A percentile compares a stretch with the other conserved stretches of the same genome.
Conservation (phyloP, 495 filamentous ascomycete genomes). For the Glutinoglossum americanum region DNA sequence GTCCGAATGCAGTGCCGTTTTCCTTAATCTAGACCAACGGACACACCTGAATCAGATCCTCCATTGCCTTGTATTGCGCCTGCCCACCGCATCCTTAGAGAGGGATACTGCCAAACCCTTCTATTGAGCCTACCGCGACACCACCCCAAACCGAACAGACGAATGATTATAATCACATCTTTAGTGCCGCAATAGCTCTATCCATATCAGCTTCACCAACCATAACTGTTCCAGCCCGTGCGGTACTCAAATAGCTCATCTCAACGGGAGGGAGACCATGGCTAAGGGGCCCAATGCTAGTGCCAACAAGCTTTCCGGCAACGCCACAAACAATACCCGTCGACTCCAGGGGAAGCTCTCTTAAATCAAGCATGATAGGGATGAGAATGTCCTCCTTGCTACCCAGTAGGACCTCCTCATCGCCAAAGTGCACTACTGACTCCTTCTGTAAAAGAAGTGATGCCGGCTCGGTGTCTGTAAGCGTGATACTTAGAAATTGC, state of each 20-base stretch:
- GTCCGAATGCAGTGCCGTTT: neutral
- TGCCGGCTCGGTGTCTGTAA: constrained; percentile 67
- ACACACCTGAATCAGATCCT: neutral
- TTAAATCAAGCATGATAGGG: constrained; percentile 75
- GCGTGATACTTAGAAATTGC: constrained; percentile 64
- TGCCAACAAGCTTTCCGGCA: constrained; percentile 50
- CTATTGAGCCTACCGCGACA: neutral
- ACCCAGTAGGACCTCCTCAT: constrained; percentile 45
- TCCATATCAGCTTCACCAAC: constrained; percentile 49
- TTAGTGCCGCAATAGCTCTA: constrained; percentile 48
- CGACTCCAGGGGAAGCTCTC: constrained; percentile 61
- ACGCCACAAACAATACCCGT: constrained; percentile 90
- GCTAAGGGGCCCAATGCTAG: constrained; percentile 1
- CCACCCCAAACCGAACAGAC: neutral
- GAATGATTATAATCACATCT: constrained; percentile 3
- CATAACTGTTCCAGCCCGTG: constrained; percentile 76
- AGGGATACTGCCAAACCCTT: neutral
- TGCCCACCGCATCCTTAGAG: neutral
- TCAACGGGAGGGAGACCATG: constrained; percentile 35
- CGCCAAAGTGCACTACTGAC: constrained; percentile 39
- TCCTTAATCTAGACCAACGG: neutral
- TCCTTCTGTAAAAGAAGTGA: constrained; percentile 61
- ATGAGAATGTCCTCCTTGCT: constrained; percentile 61
- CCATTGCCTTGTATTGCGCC: neutral
- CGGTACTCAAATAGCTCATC: constrained; percentile 78